Evolutionary conservation across 192 early-diverging fungal genomes (phyloP), one percentile per base, ranked within the genome.

Genomic region (Coemansia pectinata): DNA sequence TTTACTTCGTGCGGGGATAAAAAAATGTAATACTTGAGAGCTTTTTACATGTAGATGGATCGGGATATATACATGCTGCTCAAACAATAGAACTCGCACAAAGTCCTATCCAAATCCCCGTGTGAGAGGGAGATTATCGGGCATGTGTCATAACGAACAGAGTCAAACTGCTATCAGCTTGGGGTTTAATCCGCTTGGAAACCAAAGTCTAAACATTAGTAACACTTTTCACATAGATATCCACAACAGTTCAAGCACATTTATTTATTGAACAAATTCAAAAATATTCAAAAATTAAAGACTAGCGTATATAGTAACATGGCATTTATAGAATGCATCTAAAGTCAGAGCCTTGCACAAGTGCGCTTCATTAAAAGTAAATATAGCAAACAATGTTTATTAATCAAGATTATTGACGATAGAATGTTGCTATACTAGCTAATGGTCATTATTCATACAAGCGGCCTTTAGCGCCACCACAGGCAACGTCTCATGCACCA

Each of bases 401-500:
- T 58, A 17, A n/a, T 31, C 29, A 58, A 58, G 41, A 4, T 15
- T 42, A 15, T 42, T 42, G 41, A 42, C 41, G 34, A 52, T 52
- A 25, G 15, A 58, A 58, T 8, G 29, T 17, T 58, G 55, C 55
- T 34, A 55, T 5, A 14, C 3, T 55, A 55, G 10, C 12, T 33
- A n/a, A 12, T 58, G 29, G 29, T 34, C 27, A 31, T 58, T 34
- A 58, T 42, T 6, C 38, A 15, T n/a, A 33, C 23, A 57, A 33
- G 4, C 47, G 7, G 1, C 2, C 1, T n/a, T 12, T 48, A 12
- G 10, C 19, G 25, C 42, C 44, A 50, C 40, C 38, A n/a, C n/a
- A 69, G 23, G 59, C 67, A 69, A 21, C 41, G 58, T 1, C 45
- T 59, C 67, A 69, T 69, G 59, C 67, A 69, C 17, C 12, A 15